phyloP scores from a whole-genome alignment of 2,329 filamentous ascomycete genomes.

The Gaeumannomyces sp. region DNA sequence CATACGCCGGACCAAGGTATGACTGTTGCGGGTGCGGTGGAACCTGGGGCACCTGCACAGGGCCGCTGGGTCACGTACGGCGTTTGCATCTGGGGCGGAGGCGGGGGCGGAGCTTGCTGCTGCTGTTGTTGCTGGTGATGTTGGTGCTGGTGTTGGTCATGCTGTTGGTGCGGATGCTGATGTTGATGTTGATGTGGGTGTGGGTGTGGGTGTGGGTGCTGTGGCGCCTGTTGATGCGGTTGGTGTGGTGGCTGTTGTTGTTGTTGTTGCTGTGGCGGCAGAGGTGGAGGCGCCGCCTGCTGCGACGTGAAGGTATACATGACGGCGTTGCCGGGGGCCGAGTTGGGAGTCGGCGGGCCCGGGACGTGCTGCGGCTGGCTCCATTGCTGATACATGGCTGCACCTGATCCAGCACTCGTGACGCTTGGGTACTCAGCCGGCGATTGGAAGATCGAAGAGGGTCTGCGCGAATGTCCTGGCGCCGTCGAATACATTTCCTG shows the following conservation, averaged over 20 bases:
- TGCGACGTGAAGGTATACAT: slow-evolving; percentile 37
- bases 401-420: slow-evolving; percentile 16
- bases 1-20: neutral
- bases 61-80: slow-evolving; percentile 1
- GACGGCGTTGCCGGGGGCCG: slow-evolving; percentile 32
- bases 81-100: neutral
- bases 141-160: neutral
- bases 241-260: slow-evolving; percentile 10
- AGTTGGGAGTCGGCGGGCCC: neutral
- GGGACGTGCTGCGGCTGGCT: neutral
- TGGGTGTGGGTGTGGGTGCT: neutral
- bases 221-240: slow-evolving; percentile 12
- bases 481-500: slow-evolving; percentile 29
- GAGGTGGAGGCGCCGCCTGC: neutral
- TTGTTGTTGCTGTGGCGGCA: slow-evolving; percentile 18
- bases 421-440: slow-evolving; percentile 36
- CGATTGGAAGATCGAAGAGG: slow-evolving; percentile 37
- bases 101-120: neutral
- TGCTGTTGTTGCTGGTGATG: neutral
- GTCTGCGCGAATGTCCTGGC: slow-evolving; percentile 32
- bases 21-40: neutral
- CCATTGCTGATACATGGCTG: slow-evolving; percentile 34
- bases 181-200: neutral
- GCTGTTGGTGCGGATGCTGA: neutral
- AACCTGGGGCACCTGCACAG: neutral